Evolutionary conservation across 1,139 yeast genomes (phyloP), one percentile per base, ranked within the genome.

Genomic region (Ashbya aceris): DNA sequence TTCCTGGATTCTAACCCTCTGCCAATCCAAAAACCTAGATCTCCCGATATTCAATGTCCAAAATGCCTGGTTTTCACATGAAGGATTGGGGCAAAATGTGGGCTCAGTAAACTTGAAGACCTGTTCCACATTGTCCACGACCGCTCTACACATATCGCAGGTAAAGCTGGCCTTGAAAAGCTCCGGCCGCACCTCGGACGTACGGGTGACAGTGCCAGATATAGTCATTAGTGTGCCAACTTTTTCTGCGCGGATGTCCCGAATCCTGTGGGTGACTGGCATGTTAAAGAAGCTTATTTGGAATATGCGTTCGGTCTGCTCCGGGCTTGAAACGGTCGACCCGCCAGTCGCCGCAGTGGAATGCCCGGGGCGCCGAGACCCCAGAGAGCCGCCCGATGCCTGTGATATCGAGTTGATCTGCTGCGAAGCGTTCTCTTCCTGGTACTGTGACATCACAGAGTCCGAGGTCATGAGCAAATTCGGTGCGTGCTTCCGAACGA

Each of bases 111-210:
- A 93, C 59, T 80, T 83, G 73, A 91, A 93, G 35, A 82, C 77
- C 64, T 91, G 99, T 58, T 91, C 98, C 26, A 91, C 83, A 41
- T 89, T 91, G 53, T 85, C 93, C 23, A 89, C 81, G 1, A 83
- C 68, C 0, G 96, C 84, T 40, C 85, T 76, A 64, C 99, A 91
- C 56, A 78, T 70, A 54, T 86, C 95, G 68, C 99, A 91, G 1
- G 87, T 78, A 61, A 91, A 91, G 20, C 93, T 76, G 6, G 89
- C 99, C 47, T 74, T 77, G 67, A 74, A 86, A 46, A 91, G 71
- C 62, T 93, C 99, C 0, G 99, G 99, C 47, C 98, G 77, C 11
- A 93, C 97, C 66, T 93, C 98, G 27, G 95, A 83, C 1, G 98
- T 87, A 62, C 98, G 74, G 1, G 98, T 91, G 2, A 93, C 96